Conservation (phyloP, 192 early-diverging fungal species). For the Glomus cerebriforme region DNA sequence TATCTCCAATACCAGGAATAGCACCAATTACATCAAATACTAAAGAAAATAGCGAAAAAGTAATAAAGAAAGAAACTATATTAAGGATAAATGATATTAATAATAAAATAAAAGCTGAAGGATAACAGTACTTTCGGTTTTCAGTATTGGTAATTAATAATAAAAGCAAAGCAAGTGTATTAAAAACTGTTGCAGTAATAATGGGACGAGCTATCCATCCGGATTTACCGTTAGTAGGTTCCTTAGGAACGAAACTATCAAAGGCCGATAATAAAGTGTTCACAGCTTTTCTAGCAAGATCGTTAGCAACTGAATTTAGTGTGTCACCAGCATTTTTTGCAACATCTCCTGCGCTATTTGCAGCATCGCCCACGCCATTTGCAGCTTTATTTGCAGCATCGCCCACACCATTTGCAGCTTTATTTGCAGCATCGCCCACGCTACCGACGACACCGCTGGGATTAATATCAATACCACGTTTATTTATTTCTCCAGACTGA, state of each 20-base stretch:
- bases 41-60: slow-evolving; percentile 16
- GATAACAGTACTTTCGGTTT: not conserved
- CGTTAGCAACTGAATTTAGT: not conserved
- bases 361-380: not conserved
- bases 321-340: not conserved
- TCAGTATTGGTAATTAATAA: not conserved
- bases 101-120: not conserved
- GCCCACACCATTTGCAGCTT: not conserved
- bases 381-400: not conserved
- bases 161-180: not conserved
- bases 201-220: slow-evolving; percentile 18
- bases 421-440: not conserved
- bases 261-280: not conserved
- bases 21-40: slow-evolving; percentile 15
- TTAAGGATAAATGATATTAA: slow-evolving; percentile 4
- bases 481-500: not conserved
- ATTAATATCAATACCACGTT: not conserved
- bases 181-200: not conserved
- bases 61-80: not conserved
- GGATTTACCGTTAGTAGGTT: not conserved
- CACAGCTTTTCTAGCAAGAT: not conserved
- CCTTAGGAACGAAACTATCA: slow-evolving; percentile 20
- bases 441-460: not conserved
- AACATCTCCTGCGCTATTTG: not conserved
- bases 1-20: slow-evolving; percentile 26